Base-by-base conservation (phyloP, 1,284 basidiomycete species). In the Amylostereum areolatum region DNA sequence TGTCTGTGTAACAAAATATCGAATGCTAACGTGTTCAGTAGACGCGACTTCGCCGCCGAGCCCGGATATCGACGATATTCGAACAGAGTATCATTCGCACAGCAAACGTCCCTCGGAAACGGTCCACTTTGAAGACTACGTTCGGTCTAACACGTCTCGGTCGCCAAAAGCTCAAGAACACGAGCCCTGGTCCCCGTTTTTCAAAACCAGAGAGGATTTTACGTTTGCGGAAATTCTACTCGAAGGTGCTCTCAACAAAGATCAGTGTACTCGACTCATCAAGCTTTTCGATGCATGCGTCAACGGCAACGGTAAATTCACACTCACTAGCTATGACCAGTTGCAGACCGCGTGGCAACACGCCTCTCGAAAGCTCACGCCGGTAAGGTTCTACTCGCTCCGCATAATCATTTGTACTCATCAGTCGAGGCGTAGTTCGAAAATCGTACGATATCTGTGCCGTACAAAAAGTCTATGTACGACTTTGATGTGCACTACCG, bases 401-500 rank as follows among this genome's bases (percentile, higher is more conserved):
- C 31, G 1, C 39, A 5, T 31, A 34, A 12, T 10, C 12, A 44
- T 1, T 11, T 42, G 43, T 52, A 25, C 9, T 33, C 31, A 43
- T 31, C 29, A 34, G 11, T 9, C 9, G 43, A 33, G 30, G 5
- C 47, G 28, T 47, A 62, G 60, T 58, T 57, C 41, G 11, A 44
- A 4, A 47, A 48, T 18, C 18, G 39, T 3, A 50, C 48, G 5
- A 31, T 58, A 5, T 10, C 34, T 5, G 45, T 53, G 53, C 51
- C 58, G 54, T 52, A 59, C 71, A 59, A 66, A 65, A 59, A 65
- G 59, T 7, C 68, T 59, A 47, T 49, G 5, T 43, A 34, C 6
- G 41, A 34, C 3, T 61, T 48, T 43, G 49, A 55, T 9, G 31
- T 61, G 1, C 43, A 52, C 28, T 36, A 27, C 12, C 52, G 54